Conservation (phyloP, 1,139 yeast species). For the Blastobotrys malaysiensis region DNA sequence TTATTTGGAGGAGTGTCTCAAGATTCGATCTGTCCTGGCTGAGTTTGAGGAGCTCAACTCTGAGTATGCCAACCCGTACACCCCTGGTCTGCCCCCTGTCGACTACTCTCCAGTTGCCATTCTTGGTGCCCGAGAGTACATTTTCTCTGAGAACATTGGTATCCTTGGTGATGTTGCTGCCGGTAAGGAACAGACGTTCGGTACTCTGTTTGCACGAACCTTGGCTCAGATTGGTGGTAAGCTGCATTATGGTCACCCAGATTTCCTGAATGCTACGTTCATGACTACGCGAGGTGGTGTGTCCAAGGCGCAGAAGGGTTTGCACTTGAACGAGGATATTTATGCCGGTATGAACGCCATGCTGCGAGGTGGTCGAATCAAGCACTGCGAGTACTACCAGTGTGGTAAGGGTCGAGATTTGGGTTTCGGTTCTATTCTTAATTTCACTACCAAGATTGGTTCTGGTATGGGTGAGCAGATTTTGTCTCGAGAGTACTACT, state of each 20-base stretch:
- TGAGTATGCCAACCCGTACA: constrained; percentile 42
- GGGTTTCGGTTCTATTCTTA: constrained; percentile 97
- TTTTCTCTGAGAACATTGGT: constrained; percentile 98
- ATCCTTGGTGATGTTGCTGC: constrained; percentile 99
- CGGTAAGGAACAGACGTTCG: constrained; percentile 99
- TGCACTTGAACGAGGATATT: constrained; percentile 98
- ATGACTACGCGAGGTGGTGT: constrained; percentile 99
- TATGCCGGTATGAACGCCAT: constrained; percentile 98
- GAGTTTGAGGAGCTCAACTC: constrained; percentile 93
- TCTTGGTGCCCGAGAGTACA: constrained; percentile 98
- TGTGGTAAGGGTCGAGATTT: constrained; percentile 99
- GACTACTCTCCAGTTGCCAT: constrained; percentile 74
- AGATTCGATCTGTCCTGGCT: constrained; percentile 94
- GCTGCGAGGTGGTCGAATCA: constrained; percentile 97
- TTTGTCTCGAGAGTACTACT: constrained; percentile 96
- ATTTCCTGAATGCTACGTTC: constrained; percentile 88
- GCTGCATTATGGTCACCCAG: constrained; percentile 99
- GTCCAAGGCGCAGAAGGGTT: constrained; percentile 97
- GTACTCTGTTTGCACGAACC: constrained; percentile 96
- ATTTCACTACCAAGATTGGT: constrained; percentile 98
- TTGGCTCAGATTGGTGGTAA: constrained; percentile 98
- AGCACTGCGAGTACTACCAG: constrained; percentile 98
- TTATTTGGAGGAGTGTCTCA: constrained; percentile 95
- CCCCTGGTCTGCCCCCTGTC: constrained; percentile 37
- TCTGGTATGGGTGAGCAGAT: constrained; percentile 99